Percentiles rank a stretch among this genome's conserved stretches.
phyloP scores from a whole-genome alignment of 768 basidiomycete species.

The Sutorius australiensis region DNA sequence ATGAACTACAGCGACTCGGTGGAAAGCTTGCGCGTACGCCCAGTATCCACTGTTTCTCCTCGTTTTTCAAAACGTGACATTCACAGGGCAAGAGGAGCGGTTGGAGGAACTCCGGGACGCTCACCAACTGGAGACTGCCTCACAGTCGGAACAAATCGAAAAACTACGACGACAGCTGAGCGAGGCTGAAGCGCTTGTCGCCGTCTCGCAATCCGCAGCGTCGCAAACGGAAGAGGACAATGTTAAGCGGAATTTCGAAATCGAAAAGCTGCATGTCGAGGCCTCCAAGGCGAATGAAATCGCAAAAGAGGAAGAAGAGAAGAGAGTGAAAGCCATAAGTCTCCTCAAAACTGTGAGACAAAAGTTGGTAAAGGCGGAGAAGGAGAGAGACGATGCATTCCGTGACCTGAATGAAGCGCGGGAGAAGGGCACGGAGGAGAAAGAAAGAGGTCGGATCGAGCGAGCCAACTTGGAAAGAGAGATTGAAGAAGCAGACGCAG shows the following conservation, averaged over 20 bases:
- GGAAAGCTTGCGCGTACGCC: slow-evolving; percentile 68
- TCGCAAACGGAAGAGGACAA: slow-evolving; percentile 47
- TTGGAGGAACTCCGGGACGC: slow-evolving; percentile 83
- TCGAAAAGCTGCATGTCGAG: slow-evolving; percentile 60
- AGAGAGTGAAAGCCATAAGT: slow-evolving; percentile 89
- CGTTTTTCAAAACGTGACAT: slow-evolving; percentile 4
- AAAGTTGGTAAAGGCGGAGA: slow-evolving; percentile 95
- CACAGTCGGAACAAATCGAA: slow-evolving; percentile 72
- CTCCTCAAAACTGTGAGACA: slow-evolving; percentile 92
- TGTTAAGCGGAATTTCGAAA: slow-evolving; percentile 49
- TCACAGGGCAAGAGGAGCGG: slow-evolving; percentile 75
- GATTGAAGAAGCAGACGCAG: slow-evolving; percentile 53
- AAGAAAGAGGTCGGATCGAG: slow-evolving; percentile 42
- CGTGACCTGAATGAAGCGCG: slow-evolving; percentile 51
- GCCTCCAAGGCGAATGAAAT: slow-evolving; percentile 52
- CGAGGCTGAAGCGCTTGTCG: slow-evolving; percentile 67
- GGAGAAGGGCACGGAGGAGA: slow-evolving; percentile 52
- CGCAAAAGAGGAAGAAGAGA: slow-evolving; percentile 96
- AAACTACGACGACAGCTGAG: slow-evolving; percentile 62
- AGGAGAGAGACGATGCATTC: slow-evolving; percentile 78
- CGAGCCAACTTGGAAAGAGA: slow-evolving; percentile 57
- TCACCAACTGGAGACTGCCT: slow-evolving; percentile 75
- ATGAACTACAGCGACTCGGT: slow-evolving; percentile 75
- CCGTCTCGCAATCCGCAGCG: slow-evolving; percentile 49
- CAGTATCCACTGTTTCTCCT: neutral